Base-by-base conservation (phyloP, 768 basidiomycete genomes). In the Gelatoporia subvermispora region DNA sequence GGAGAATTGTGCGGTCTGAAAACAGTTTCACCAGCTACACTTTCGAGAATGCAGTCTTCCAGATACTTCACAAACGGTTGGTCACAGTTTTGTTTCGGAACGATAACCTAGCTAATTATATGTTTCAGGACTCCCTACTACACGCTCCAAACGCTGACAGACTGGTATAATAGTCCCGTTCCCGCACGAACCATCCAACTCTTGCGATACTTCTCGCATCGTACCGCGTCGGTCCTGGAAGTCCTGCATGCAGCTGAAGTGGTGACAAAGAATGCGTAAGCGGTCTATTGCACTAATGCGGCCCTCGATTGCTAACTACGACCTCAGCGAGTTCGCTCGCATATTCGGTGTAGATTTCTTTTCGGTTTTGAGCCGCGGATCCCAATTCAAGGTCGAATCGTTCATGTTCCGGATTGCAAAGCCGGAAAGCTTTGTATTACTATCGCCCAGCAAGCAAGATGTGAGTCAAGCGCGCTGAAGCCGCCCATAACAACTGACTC, bases 361-460 rank as follows among this genome's bases (percentile, higher is more conserved):
- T 61, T 96, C 93, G 3, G 94, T 97, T 25, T 79, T 96, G 53
- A 93, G 82, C 51, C 82, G 96, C 25, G 96, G 96, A 0, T 96
- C 93, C 1, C 96, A 99, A 60, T 98, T 93, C 74, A 99, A 98
- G 68, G 96, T 98, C 22, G 96, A 99, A 69, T 93, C 93, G 0
- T 95, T 99, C 70, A 86, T 99, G 86, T 94, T 96, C 65, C 84
- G 94, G 17, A 93, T 98, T 41, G 89, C 90, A 16, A 98, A 98
- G 65, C 93, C 96, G 0, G 96, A 98, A 64, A 88, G 78, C 55
- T 93, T 93, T 55, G 79, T 97, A 18, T 71, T 99, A 4, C 70
- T 95, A 11, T 97, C 95, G 0, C 96, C 96, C 0, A 94, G 85
- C 53, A 87, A 82, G 65, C 72, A 76, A 47, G 88, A 96, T 64